Base-by-base conservation (phyloP, 1,284 basidiomycete genomes). In the Trichosporon ovoides region DNA sequence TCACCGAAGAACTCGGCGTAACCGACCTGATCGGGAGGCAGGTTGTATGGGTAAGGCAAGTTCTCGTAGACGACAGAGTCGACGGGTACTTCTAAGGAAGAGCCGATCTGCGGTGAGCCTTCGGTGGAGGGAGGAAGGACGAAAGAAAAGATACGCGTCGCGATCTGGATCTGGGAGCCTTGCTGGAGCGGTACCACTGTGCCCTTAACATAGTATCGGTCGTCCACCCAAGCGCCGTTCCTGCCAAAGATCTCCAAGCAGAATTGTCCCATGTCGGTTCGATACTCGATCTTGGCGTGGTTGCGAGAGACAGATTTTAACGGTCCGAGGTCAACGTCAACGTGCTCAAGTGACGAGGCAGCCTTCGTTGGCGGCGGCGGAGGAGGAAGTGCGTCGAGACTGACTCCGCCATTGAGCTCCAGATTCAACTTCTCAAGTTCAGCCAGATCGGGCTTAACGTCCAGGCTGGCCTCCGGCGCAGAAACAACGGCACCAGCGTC, bases 191-290 rank as follows among this genome's bases (percentile, higher is more conserved):
- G 83, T 20, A 93, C 89, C 60, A 87, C 84, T 60, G 88, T 87
- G 16, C 92, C 91, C 71, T 88, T 88, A 18, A 88, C 88, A 59
- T 87, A 88, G 88, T 93, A 98, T 13, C 92, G 85, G 50, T 94
- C 93, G 68, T 98, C 95, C 2, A 99, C 92, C 86, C 94, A 98
- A 9, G 93, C 93, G 12, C 96, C 96, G 70, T 99, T 98, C 58
- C 95, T 82, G 12, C 96, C 96, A 36, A 91, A 82, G 36, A 99
- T 94, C 63, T 87, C 85, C 50, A 99, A 83, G 33, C 92, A 87
- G 78, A 94, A 99, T 72, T 91, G 90, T 61, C 89, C 86, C 16
- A 72, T 51, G 48, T 77, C 75, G 34, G 66, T 56, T 1, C 67
- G 66, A 58, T 72, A 96, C 75, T 91, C 91, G 69, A 98, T 94